Percentiles rank a stretch among this genome's conserved stretches.
Evolutionary conservation across 164 flowering plant species (phyloP).

Genomic region (Vitis amurensis): DNA sequence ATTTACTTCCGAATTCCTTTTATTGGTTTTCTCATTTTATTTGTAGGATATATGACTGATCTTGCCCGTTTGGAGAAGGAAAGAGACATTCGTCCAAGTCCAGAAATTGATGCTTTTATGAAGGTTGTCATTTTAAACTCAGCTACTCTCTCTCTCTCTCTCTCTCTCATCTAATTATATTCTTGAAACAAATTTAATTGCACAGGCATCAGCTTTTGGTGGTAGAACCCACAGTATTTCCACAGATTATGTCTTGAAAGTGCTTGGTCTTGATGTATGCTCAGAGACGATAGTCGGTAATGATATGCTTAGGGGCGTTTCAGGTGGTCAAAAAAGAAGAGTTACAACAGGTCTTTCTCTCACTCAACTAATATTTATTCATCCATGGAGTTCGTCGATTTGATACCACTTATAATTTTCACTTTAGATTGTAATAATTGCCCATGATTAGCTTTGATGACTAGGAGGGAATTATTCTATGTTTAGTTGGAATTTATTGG

Average conservation of each 20-base stretch:
- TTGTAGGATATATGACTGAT: conserved; percentile 53
- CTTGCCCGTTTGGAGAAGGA: conserved; percentile 69
- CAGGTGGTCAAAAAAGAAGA: conserved; percentile 92
- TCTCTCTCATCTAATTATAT: not conserved
- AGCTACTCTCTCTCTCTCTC: not conserved
- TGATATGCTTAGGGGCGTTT: conserved; percentile 91
- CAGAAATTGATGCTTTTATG: conserved; percentile 92
- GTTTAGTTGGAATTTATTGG: too few relatives aligned
- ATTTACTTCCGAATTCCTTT: not conserved
- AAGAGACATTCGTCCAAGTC: conserved; percentile 63
- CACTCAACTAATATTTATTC: conserved; percentile 2
- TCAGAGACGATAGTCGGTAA: conserved; percentile 80
- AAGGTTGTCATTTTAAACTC: conserved; percentile 49
- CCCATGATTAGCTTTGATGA: too few relatives aligned
- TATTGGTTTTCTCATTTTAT: not conserved
- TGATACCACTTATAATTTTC: not conserved
- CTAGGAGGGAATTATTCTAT: too few relatives aligned
- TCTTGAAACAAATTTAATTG: conserved; percentile 5
- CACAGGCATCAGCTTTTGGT: conserved; percentile 74
- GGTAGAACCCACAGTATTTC: conserved; percentile 66
- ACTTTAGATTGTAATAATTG: too few relatives aligned
- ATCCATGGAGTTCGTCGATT: not conserved
- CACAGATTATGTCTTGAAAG: conserved; percentile 83
- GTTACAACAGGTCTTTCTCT: conserved; percentile 75
- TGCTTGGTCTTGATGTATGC: conserved; percentile 89